These are phyloP conservation scores for Trypanosoma conorhini DNA, from an alignment of 208 protist species.

Conservation along the genomic window DNA sequence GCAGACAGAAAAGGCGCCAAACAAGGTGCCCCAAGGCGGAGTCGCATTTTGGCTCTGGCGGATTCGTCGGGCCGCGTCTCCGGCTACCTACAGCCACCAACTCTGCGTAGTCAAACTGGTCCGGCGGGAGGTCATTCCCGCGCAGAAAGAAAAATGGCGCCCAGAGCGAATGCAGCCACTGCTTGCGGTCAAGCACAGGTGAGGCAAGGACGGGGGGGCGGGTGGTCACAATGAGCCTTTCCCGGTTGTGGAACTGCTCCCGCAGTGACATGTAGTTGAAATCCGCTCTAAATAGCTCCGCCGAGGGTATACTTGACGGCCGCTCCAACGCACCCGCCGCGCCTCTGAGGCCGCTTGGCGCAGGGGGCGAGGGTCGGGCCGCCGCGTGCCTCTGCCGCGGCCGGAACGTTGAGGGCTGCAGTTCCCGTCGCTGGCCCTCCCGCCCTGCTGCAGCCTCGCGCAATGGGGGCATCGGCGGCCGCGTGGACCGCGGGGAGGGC, in stretches of 20 bases:
- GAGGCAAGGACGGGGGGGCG: slow-evolving; percentile 32
- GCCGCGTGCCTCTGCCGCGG: too few relatives aligned
- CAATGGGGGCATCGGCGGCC: neutral
- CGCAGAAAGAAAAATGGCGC: slow-evolving; percentile 18
- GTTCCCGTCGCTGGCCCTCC: neutral
- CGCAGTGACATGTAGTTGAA: neutral
- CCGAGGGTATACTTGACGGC: neutral
- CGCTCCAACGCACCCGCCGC: neutral
- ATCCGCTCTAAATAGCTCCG: neutral
- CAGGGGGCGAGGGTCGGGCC: neutral
- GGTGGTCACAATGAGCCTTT: slow-evolving; percentile 22
- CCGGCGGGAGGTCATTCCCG: neutral
- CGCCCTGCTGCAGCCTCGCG: neutral
- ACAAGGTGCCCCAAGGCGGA: slow-evolving; percentile 32
- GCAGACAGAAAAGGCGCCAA: slow-evolving; percentile 56
- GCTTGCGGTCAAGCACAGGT: slow-evolving; percentile 37
- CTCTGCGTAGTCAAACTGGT: neutral
- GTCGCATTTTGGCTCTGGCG: neutral
- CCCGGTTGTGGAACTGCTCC: slow-evolving; percentile 41
- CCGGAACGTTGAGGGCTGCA: neutral
- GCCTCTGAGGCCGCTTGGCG: neutral
- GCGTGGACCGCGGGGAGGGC: neutral
- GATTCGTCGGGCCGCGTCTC: neutral
- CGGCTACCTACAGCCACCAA: neutral
- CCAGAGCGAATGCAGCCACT: slow-evolving; percentile 38